Percentiles rank a stretch among this genome's conserved stretches.
These are phyloP conservation scores for Didymosphaeria variabile DNA, from an alignment of 2,329 filamentous ascomycete genomes.

Conservation along the genomic window DNA sequence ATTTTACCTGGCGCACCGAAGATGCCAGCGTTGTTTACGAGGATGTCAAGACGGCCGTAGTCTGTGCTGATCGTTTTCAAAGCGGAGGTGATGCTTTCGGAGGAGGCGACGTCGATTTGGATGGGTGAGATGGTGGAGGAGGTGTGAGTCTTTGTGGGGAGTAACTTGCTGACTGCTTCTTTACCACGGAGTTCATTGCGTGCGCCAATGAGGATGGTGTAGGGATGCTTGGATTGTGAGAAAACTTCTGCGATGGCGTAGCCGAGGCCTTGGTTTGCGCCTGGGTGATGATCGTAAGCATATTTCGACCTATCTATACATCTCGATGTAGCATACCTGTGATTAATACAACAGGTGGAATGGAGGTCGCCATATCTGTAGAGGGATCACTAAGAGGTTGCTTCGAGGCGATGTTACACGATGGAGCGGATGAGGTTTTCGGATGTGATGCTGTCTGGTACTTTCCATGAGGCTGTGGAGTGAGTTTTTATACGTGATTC, in stretches of 20 bases:
- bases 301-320: neutral
- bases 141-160: constrained; percentile 17
- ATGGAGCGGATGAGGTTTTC: neutral
- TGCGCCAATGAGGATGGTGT: constrained; percentile 30
- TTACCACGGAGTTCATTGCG: constrained; percentile 20
- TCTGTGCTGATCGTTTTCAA: constrained; percentile 30
- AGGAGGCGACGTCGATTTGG: constrained; percentile 31
- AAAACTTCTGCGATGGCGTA: constrained; percentile 24
- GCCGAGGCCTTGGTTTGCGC: constrained; percentile 32
- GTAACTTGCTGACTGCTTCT: constrained; percentile 21
- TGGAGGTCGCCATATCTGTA: neutral
- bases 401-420: no score
- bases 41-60: constrained; percentile 68
- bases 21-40: constrained; percentile 83
- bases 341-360: neutral
- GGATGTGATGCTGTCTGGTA: no score
- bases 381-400: neutral
- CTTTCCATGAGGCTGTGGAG: neutral
- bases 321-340: neutral
- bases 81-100: constrained; percentile 30
- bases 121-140: constrained; percentile 27
- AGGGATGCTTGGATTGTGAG: constrained; percentile 22
- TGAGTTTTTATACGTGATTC: neutral
- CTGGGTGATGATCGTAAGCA: constrained; percentile 7
- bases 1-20: constrained; percentile 6